These are phyloP conservation scores for Phellopilus nigrolimitatus DNA, from an alignment of 1,284 basidiomycete species.

Conservation along the genomic window DNA sequence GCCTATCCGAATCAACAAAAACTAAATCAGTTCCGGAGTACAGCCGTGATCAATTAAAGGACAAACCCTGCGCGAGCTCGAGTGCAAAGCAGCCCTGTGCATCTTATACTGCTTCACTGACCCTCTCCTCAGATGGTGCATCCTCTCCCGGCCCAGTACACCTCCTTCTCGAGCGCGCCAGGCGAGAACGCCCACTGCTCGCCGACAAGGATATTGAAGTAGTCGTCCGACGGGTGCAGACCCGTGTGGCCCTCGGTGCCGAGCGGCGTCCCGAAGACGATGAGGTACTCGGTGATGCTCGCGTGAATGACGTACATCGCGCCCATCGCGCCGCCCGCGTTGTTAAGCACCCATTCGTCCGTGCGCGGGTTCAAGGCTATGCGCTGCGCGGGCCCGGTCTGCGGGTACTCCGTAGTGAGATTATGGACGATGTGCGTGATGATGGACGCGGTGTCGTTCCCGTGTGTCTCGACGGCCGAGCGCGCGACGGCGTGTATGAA, in stretches of 20 bases:
- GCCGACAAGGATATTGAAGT: slow-evolving; percentile 92
- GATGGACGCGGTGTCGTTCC: slow-evolving; percentile 62
- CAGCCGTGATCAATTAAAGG: background rate
- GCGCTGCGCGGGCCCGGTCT: slow-evolving; percentile 28
- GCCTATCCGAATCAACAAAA: slow-evolving; percentile 38
- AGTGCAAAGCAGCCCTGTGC: slow-evolving; percentile 94
- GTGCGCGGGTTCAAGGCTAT: slow-evolving; percentile 60
- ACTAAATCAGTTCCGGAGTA: background rate
- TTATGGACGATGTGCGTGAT: slow-evolving; percentile 73
- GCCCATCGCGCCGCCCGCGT: slow-evolving; percentile 98
- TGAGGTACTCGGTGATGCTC: slow-evolving; percentile 89
- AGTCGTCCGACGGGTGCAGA: slow-evolving; percentile 93
- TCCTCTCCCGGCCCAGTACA: slow-evolving; percentile 78
- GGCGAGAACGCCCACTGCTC: slow-evolving; percentile 90
- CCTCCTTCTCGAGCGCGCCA: slow-evolving; percentile 78
- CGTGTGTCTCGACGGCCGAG: slow-evolving; percentile 61
- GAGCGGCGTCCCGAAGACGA: slow-evolving; percentile 92
- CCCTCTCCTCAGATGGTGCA: slow-evolving; percentile 82
- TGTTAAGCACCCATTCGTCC: slow-evolving; percentile 94
- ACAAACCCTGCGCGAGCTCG: slow-evolving; percentile 87
- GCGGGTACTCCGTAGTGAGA: slow-evolving; percentile 64
- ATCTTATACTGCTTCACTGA: slow-evolving; percentile 96
- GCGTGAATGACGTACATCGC: slow-evolving; percentile 97
- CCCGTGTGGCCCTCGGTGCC: slow-evolving; percentile 97
- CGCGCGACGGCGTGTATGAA: slow-evolving; percentile 64